Evolutionary conservation across 495 filamentous ascomycete species (phyloP).

Genomic region (Hyaloscypha finlandica): DNA sequence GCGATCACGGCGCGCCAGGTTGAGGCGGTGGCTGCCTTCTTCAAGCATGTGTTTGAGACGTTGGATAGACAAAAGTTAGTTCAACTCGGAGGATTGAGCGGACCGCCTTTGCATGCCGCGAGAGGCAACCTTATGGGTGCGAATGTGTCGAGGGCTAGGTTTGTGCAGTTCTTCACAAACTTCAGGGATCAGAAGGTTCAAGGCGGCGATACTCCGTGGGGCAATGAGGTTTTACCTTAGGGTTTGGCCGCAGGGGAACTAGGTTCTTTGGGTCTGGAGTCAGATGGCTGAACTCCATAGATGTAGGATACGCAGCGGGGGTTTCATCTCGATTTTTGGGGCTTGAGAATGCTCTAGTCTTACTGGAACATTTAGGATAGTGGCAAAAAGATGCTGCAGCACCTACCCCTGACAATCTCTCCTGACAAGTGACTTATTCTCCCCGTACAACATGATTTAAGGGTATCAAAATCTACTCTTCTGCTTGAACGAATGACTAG

Average conservation of each 20-base stretch:
- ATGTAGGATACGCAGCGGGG: too few species aligned
- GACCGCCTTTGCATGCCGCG: background rate
- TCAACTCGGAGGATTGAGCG: background rate
- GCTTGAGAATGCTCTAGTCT: too few species aligned
- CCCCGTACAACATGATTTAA: too few species aligned
- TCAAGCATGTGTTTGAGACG: background rate
- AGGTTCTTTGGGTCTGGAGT: background rate
- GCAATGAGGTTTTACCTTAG: background rate
- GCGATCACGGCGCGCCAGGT: background rate
- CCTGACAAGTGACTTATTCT: too few species aligned
- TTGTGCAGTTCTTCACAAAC: background rate
- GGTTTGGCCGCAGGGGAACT: background rate
- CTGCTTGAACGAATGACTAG: too few species aligned
- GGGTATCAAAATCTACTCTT: too few species aligned
- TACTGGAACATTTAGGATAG: too few species aligned
- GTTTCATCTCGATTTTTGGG: too few species aligned
- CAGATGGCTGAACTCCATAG: too few species aligned
- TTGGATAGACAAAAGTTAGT: background rate
- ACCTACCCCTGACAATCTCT: too few species aligned
- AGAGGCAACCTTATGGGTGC: background rate
- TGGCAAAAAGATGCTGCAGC: too few species aligned
- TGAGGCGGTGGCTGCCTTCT: background rate
- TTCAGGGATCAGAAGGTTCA: background rate
- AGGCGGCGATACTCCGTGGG: background rate
- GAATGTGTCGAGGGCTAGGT: background rate